A percentile compares a stretch with the other conserved stretches of the same genome.
These are phyloP conservation scores for Sordariomycetes sp. DNA, from an alignment of 2,329 filamentous ascomycete species.

Conservation along the genomic window DNA sequence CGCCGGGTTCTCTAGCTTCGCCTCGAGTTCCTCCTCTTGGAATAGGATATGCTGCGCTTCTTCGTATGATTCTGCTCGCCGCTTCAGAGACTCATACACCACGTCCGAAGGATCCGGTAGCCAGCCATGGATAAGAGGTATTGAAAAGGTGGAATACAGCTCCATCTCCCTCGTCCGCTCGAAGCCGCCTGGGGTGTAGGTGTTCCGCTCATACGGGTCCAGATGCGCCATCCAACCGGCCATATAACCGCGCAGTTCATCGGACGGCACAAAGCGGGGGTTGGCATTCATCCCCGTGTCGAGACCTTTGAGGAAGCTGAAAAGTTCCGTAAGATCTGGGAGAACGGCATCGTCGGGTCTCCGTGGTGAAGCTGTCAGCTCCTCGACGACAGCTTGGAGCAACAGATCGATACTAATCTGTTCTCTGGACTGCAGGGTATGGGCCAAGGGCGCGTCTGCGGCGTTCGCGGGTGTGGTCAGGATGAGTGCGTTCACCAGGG, in stretches of 20 bases:
- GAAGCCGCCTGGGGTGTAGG: slow-evolving; percentile 58
- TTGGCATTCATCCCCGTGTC: slow-evolving; percentile 99
- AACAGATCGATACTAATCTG: slow-evolving; percentile 79
- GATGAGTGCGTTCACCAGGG: slow-evolving; percentile 84
- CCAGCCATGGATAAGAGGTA: slow-evolving; percentile 92
- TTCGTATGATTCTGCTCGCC: slow-evolving; percentile 77
- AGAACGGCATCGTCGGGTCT: slow-evolving; percentile 49
- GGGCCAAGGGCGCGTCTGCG: slow-evolving; percentile 60
- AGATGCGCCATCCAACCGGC: slow-evolving; percentile 42
- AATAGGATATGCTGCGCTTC: slow-evolving; percentile 86
- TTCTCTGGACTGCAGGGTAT: slow-evolving; percentile 68
- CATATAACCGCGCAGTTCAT: slow-evolving; percentile 32
- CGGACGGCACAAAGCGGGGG: slow-evolving; percentile 64
- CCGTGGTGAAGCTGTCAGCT: slow-evolving; percentile 70
- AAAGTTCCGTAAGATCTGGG: slow-evolving; percentile 81
- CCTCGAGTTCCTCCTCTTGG: slow-evolving; percentile 77
- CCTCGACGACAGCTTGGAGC: slow-evolving; percentile 84
- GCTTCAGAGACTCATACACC: slow-evolving; percentile 58
- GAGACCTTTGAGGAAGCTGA: slow-evolving; percentile 75
- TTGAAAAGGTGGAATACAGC: slow-evolving; percentile 80
- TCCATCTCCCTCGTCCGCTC: slow-evolving; percentile 80
- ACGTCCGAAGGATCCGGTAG: slow-evolving; percentile 58
- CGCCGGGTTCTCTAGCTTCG: slow-evolving; percentile 46
- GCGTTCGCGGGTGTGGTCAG: slow-evolving; percentile 62
- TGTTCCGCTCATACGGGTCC: slow-evolving; percentile 35